These are phyloP conservation scores for Penicillium odoratum DNA, from an alignment of 495 filamentous ascomycete genomes.

Conservation along the genomic window DNA sequence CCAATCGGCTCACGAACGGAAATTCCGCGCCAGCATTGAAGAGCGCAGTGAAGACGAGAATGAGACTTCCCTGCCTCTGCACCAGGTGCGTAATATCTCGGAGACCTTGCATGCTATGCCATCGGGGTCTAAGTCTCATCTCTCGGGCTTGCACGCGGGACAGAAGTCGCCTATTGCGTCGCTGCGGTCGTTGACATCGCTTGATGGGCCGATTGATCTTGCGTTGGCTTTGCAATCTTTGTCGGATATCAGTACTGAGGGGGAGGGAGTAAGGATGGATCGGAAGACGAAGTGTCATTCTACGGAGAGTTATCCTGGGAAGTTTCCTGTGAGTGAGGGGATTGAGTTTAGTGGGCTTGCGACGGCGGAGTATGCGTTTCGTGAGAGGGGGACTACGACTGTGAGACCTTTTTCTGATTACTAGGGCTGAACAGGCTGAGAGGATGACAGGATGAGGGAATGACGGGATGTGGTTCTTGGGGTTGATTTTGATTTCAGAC, in stretches of 20 bases:
- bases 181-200: slow-evolving; percentile 1
- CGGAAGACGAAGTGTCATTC: slow-evolving; percentile 23
- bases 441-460: not conserved
- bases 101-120: not conserved
- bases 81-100: not conserved
- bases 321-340: slow-evolving; percentile 38
- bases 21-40: not conserved
- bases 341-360: slow-evolving; percentile 30
- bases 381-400: slow-evolving; percentile 28
- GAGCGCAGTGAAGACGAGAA: not conserved
- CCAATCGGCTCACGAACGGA: not conserved
- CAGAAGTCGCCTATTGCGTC: slow-evolving; percentile 5
- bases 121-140: not conserved
- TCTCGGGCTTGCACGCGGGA: not conserved
- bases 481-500: not conserved
- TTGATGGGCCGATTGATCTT: slow-evolving; percentile 7
- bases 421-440: slow-evolving; percentile 1
- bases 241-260: not conserved
- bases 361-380: slow-evolving; percentile 25
- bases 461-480: not conserved
- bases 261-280: slow-evolving; percentile 5
- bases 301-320: slow-evolving; percentile 37
- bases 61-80: not conserved
- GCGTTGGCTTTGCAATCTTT: not conserved
- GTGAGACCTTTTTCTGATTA: slow-evolving; percentile 41